Base-by-base conservation (phyloP, 768 basidiomycete genomes). In the Hortiboletus flavorubellus region DNA sequence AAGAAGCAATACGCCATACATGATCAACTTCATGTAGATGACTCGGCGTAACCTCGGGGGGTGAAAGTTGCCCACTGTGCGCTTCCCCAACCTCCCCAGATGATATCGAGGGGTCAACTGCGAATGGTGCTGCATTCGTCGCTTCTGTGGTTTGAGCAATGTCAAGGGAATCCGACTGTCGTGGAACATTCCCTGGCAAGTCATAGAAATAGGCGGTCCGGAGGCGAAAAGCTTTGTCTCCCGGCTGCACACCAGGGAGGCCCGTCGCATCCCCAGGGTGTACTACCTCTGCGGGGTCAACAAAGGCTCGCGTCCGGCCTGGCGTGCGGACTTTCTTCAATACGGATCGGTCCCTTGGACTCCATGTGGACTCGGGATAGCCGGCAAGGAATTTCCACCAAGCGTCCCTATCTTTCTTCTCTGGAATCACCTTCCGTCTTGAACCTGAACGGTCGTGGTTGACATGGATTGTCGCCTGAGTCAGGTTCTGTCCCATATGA, bases 361-460 rank as follows among this genome's bases (percentile, higher is more conserved):
- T 79, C 89, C 89, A 91, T 40, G 80, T 82, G 33, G 78, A 75
- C 64, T 83, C 80, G n/a, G 87, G 84, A 59, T 75, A 75, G 34
- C 89, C 91, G 43, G 81, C 74, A 6, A 93, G 70, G 59, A 85
- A 93, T 15, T 79, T 78, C 91, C 91, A 92, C 91, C 91, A 93
- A 16, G 75, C 70, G 58, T 89, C 86, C 52, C 91, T 78, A 55
- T 89, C 83, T 64, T 80, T 84, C 65, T 79, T 85, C 47, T 87
- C 85, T 26, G 90, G 90, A 56, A 90, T 78, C 40, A 77, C 53
- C 57, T 72, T 78, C 15, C 56, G 68, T 34, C 37, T 37, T 46
- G 58, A 30, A 37, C 47, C 41, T 10, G 52, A n/a, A 30, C 23
- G 53, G 49, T 56, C 39, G 2, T 46, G 40, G 43, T 56, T 46